Conservation (phyloP, 495 filamentous ascomycete genomes). For the Pseudotulostoma volvatum region DNA sequence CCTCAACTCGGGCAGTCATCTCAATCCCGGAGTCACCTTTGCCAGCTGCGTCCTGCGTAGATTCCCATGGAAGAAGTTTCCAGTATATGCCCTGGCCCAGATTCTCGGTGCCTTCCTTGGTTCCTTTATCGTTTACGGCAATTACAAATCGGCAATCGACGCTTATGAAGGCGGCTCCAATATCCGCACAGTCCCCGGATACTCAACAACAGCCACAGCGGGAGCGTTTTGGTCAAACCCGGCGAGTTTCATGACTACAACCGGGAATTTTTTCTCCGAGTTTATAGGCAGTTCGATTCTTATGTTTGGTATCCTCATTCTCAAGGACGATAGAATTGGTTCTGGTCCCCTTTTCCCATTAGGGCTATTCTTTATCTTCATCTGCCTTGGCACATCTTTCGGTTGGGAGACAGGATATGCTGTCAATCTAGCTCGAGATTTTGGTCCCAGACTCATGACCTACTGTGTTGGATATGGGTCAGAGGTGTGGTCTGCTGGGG, state of each 20-base stretch:
- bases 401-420: conserved; percentile 57
- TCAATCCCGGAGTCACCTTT: conserved; percentile 52
- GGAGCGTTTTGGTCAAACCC: conserved; percentile 54
- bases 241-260: conserved; percentile 40
- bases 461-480: conserved; percentile 47
- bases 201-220: conserved; percentile 38
- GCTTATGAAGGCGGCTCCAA: conserved; percentile 35
- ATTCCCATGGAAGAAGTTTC: conserved; percentile 44
- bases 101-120: conserved; percentile 38
- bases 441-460: conserved; percentile 45
- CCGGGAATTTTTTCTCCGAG: conserved; percentile 46
- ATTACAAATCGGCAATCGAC: conserved; percentile 39
- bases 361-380: conserved; percentile 45
- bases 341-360: conserved; percentile 36
- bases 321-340: conserved; percentile 44
- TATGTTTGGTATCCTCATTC: conserved; percentile 51
- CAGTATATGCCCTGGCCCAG: conserved; percentile 37
- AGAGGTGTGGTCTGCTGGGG: conserved; percentile 45
- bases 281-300: conserved; percentile 43
- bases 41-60: conserved; percentile 44
- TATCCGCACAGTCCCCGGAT: conserved; percentile 40
- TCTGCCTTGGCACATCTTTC: conserved; percentile 50
- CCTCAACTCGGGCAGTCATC: conserved; percentile 40
- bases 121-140: conserved; percentile 39
- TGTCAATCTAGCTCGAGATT: conserved; percentile 50